A percentile compares a stretch with the other conserved stretches of the same genome.
Conservation (phyloP, 257 asterid genomes). For the Leptodermis oblonga region DNA sequence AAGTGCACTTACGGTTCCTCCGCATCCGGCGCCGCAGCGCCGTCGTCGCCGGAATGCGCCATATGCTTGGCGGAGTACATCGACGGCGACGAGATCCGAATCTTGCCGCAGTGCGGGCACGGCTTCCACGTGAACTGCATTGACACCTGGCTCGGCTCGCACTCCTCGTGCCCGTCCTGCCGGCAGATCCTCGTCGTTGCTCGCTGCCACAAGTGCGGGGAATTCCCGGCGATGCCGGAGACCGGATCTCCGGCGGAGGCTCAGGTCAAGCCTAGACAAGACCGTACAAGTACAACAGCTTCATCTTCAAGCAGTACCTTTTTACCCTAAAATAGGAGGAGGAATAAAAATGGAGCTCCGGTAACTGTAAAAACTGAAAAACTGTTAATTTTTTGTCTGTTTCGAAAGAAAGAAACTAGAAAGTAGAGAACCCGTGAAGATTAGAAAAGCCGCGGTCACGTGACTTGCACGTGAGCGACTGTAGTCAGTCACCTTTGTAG, state of each 20-base stretch:
- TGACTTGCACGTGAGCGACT: constrained; percentile 8
- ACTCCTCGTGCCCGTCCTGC: constrained; percentile 65
- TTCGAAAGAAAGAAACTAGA: no score
- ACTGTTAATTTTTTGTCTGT: neutral
- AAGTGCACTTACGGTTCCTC: constrained; percentile 38
- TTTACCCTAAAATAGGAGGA: constrained; percentile 1
- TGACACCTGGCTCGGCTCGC: constrained; percentile 59
- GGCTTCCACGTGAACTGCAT: constrained; percentile 47
- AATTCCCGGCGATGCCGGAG: constrained; percentile 16
- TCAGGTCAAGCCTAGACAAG: constrained; percentile 6
- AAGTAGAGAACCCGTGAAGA: no score
- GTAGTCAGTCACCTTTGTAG: neutral
- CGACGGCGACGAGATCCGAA: constrained; percentile 51
- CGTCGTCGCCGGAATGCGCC: constrained; percentile 35
- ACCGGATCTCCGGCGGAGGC: constrained; percentile 10
- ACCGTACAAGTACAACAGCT: neutral
- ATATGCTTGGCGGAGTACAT: constrained; percentile 45
- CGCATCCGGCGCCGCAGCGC: constrained; percentile 11
- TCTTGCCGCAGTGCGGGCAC: constrained; percentile 59
- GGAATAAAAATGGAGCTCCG: neutral
- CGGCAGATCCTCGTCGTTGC: constrained; percentile 33
- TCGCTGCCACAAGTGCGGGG: constrained; percentile 45
- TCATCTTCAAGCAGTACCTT: neutral
- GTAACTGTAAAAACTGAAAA: constrained; percentile 13
- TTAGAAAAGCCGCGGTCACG: neutral